phyloP scores from a whole-genome alignment of 768 basidiomycete genomes.

The Boletus rubescentipes region DNA sequence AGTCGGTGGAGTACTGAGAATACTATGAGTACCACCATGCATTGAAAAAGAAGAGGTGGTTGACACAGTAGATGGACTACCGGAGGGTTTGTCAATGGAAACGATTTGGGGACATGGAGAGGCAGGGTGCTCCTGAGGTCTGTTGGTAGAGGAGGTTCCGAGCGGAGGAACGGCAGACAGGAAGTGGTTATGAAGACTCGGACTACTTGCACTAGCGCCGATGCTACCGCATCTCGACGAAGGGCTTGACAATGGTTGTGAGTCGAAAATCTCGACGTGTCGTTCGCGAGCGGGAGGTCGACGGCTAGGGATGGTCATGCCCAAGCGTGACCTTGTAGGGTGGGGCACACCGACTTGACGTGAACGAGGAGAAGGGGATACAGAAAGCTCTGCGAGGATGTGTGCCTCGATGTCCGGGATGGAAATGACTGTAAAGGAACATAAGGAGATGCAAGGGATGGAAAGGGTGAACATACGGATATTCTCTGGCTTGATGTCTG shows the following conservation, averaged over 20 bases:
- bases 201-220: slow-evolving; percentile 29
- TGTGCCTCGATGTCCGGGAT: slow-evolving; percentile 80
- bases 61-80: slow-evolving; percentile 32
- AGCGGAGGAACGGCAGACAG: slow-evolving; percentile 8
- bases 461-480: slow-evolving; percentile 64
- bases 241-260: slow-evolving; percentile 71
- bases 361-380: slow-evolving; percentile 70
- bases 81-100: slow-evolving; percentile 23
- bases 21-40: slow-evolving; percentile 26
- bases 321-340: slow-evolving; percentile 60
- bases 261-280: slow-evolving; percentile 80
- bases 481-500: slow-evolving; percentile 94
- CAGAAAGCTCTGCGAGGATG: slow-evolving; percentile 65
- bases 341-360: slow-evolving; percentile 79
- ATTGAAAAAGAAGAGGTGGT: slow-evolving; percentile 50
- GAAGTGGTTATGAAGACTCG: slow-evolving; percentile 19
- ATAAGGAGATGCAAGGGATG: slow-evolving; percentile 13
- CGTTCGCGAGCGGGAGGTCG: slow-evolving; percentile 48
- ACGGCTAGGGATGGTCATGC: slow-evolving; percentile 59
- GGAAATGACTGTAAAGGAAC: slow-evolving; percentile 58
- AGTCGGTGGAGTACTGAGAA: slow-evolving; percentile 57
- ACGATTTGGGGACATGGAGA: slow-evolving; percentile 1
- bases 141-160: slow-evolving; percentile 26
- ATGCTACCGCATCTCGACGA: slow-evolving; percentile 32
- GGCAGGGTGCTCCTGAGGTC: slow-evolving; percentile 8